Conservation (phyloP, 202 grass and related monocot species). For the Saccharum hybrid region DNA sequence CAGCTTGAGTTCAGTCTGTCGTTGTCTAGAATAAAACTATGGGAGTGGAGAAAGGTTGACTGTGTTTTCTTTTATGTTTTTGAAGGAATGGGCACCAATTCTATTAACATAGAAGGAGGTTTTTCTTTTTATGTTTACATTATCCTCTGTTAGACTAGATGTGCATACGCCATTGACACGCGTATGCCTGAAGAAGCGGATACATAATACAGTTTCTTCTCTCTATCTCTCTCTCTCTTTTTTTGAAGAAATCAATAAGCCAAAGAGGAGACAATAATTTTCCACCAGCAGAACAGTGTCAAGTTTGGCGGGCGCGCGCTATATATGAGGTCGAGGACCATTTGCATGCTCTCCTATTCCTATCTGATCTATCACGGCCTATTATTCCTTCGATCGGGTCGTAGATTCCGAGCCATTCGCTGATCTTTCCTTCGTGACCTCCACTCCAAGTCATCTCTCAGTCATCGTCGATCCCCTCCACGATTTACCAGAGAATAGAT, state of each 20-base stretch:
- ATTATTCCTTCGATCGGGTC: neutral
- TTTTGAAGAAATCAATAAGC: neutral
- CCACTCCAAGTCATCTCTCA: neutral
- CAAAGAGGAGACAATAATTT: neutral
- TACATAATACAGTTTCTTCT: neutral
- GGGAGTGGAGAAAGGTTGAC: neutral
- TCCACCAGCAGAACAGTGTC: neutral
- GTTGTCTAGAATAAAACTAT: constrained; percentile 29
- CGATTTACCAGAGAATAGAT: neutral
- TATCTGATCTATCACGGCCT: neutral
- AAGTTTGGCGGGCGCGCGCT: neutral
- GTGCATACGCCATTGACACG: neutral
- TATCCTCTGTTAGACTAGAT: neutral
- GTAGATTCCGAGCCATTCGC: constrained; percentile 10
- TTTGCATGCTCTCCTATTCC: neutral
- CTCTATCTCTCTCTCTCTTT: no score
- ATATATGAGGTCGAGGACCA: neutral
- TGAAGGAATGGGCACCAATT: no score
- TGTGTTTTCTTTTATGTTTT: neutral
- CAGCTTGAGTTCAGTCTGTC: neutral
- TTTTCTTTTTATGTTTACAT: neutral
- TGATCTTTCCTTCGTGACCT: constrained; percentile 29
- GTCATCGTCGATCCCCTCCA: neutral
- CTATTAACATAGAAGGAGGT: no score
- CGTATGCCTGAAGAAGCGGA: neutral